Evolutionary conservation across 441 rosid genomes (phyloP).

Genomic region (Rhodomyrtus psidioides): DNA sequence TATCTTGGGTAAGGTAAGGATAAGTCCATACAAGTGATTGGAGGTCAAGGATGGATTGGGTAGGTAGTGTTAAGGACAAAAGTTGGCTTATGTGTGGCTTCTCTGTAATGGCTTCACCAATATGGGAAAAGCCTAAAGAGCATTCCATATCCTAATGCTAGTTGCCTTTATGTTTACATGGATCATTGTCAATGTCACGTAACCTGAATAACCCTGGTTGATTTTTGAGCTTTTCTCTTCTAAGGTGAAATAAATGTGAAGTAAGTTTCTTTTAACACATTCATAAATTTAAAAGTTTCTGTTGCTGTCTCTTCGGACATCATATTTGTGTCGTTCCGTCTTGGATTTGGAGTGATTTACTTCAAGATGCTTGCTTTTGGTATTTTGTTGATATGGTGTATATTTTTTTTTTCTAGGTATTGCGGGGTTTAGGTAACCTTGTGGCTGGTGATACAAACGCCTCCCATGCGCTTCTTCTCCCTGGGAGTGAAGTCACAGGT

Average conservation of each 20-base stretch:
- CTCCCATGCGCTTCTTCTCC: constrained; percentile 43
- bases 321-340: not conserved
- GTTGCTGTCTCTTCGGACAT: not conserved
- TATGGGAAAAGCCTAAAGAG: not conserved
- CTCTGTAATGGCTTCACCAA: not conserved
- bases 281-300: not conserved
- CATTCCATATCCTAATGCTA: not conserved
- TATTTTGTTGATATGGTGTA: not conserved
- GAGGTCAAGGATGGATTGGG: not conserved
- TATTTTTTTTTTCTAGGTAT: constrained; percentile 38
- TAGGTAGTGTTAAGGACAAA: not conserved
- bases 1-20: not conserved
- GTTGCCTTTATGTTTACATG: not conserved
- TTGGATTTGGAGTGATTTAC: not conserved
- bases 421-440: constrained; percentile 86
- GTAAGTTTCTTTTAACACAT: not conserved
- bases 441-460: constrained; percentile 81
- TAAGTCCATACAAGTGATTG: not conserved
- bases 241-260: not conserved
- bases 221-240: not conserved
- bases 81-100: not conserved
- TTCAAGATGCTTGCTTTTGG: not conserved
- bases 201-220: not conserved
- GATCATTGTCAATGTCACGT: not conserved
- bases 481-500: constrained; percentile 68